Evolutionary conservation across 495 filamentous ascomycete genomes (phyloP).

Genomic region (Hypomontagnella submonticulosa): DNA sequence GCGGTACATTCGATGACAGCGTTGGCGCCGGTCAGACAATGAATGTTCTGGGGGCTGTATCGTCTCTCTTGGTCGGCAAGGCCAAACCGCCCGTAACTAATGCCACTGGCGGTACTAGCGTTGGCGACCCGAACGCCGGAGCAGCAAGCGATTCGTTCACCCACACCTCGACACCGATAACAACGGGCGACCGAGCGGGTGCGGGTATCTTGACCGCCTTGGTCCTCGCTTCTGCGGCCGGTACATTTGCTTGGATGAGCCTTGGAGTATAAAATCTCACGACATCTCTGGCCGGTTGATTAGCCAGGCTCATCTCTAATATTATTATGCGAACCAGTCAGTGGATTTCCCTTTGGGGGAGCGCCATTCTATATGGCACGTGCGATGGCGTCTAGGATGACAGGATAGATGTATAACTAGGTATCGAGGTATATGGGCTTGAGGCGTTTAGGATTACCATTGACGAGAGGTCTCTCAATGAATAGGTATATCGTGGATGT

Average conservation of each 20-base stretch:
- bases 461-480: slow-evolving; percentile 5
- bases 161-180: slow-evolving; percentile 52
- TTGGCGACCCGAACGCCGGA: slow-evolving; percentile 69
- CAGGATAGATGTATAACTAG: slow-evolving; percentile 15
- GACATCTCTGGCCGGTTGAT: background rate
- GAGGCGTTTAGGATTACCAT: slow-evolving; percentile 26
- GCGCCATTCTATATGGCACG: slow-evolving; percentile 7
- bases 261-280: slow-evolving; percentile 23
- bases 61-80: slow-evolving; percentile 58
- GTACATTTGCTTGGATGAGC: slow-evolving; percentile 51
- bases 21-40: slow-evolving; percentile 68
- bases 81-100: slow-evolving; percentile 61
- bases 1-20: slow-evolving; percentile 64
- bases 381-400: slow-evolving; percentile 34
- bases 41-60: slow-evolving; percentile 62
- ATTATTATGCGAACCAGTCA: background rate
- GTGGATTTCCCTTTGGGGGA: background rate
- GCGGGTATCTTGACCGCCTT: slow-evolving; percentile 67
- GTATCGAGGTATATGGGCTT: slow-evolving; percentile 1
- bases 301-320: slow-evolving; percentile 9
- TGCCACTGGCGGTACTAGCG: slow-evolving; percentile 67
- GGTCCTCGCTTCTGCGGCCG: slow-evolving; percentile 37
- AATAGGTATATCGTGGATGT: background rate
- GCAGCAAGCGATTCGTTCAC: slow-evolving; percentile 44
- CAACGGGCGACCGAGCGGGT: slow-evolving; percentile 63